Percentiles rank a stretch among this genome's conserved stretches.
Conservation (phyloP, 2,329 filamentous ascomycete species). For the Penicillium sp. region DNA sequence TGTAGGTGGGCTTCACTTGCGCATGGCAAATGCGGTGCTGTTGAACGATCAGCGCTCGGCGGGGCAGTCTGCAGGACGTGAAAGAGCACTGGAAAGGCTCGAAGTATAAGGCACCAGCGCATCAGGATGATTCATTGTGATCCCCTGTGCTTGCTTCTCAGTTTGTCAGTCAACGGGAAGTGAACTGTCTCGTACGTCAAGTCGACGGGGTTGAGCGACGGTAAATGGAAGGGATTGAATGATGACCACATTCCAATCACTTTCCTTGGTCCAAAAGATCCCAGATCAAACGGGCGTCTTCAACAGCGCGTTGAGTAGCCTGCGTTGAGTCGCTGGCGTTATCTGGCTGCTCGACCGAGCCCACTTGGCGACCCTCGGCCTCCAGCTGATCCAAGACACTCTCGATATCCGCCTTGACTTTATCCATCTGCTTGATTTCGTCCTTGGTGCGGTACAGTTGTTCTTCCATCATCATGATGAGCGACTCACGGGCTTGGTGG, state of each 20-base stretch:
- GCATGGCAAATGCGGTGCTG: neutral
- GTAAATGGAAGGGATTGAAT: neutral
- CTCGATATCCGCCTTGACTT: constrained; percentile 67
- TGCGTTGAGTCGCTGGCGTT: constrained; percentile 11
- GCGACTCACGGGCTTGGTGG: constrained; percentile 83
- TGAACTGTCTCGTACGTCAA: neutral
- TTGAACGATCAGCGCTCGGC: neutral
- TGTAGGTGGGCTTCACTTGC: neutral
- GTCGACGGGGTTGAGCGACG: neutral
- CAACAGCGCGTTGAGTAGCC: constrained; percentile 15
- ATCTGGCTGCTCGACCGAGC: constrained; percentile 6
- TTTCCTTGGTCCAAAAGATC: constrained; percentile 37
- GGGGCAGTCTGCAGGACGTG: neutral
- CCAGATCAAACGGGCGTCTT: constrained; percentile 40
- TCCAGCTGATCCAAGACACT: constrained; percentile 36
- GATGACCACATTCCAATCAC: constrained; percentile 11
- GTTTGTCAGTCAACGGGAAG: neutral
- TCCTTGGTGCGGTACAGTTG: constrained; percentile 69
- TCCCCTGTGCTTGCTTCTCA: neutral
- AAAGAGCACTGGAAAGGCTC: neutral
- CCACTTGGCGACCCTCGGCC: constrained; percentile 28
- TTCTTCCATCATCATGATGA: constrained; percentile 85
- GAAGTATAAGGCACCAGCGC: neutral
- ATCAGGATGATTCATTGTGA: neutral
- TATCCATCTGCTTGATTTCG: constrained; percentile 75